Conservation (phyloP, 1,139 yeast genomes). For the Candida sanyaensis region DNA sequence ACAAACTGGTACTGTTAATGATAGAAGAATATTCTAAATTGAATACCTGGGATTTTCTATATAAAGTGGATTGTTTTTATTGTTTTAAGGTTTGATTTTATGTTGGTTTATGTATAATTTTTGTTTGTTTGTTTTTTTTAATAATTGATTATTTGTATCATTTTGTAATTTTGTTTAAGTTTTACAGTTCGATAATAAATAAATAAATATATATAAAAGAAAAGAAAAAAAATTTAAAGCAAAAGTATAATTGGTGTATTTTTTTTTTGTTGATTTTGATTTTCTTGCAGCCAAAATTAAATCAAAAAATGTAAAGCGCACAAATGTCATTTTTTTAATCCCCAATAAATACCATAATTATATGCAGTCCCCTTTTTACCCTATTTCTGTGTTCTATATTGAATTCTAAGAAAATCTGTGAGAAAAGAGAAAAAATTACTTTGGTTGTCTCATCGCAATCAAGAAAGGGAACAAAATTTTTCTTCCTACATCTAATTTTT, state of each 20-base stretch:
- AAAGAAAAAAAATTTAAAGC: too few species aligned
- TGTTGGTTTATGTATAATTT: not conserved
- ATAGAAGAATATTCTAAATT: conserved; percentile 19
- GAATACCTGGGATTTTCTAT: too few species aligned
- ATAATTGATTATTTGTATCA: too few species aligned
- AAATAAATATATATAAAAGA: too few species aligned
- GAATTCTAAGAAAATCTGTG: not conserved
- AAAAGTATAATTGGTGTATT: too few species aligned
- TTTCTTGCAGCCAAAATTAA: conserved; percentile 4
- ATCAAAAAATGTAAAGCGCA: too few species aligned
- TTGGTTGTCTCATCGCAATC: conserved; percentile 2
- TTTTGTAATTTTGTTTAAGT: too few species aligned
- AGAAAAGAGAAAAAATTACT: not conserved
- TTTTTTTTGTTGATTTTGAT: too few species aligned
- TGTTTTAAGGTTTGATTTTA: too few species aligned
- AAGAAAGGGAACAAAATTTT: not conserved
- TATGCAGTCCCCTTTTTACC: not conserved
- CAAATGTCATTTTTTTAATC: not conserved
- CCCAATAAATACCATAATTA: not conserved
- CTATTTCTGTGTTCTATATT: not conserved
- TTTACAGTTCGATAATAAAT: too few species aligned
- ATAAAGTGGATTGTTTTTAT: too few species aligned
- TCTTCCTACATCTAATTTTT: not conserved
- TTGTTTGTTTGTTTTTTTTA: not conserved
- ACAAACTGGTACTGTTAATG: conserved; percentile 20